Evolutionary conservation across 192 early-diverging fungal species (phyloP), one percentile per base, ranked within the genome.

Genomic region (Gamsiella multidivaricata): DNA sequence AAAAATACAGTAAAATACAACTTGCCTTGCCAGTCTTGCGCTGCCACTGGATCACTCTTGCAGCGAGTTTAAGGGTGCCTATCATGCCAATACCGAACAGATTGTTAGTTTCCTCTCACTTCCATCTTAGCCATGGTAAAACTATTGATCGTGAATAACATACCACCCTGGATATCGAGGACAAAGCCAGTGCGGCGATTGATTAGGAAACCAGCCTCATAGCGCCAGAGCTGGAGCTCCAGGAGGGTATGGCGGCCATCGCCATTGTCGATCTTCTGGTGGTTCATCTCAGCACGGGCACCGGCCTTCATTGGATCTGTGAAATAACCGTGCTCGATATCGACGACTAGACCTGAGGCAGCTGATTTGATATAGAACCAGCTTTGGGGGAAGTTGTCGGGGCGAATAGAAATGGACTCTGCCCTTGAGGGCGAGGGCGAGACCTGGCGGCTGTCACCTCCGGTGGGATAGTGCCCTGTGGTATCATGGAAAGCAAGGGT

Each of bases 361-460:
- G 52, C 60, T 6, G 74, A 78, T 49, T 78, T 78, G 74, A 78
- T 78, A 37, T 78, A 78, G 66, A 78, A 78, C 74, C 74, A 78
- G 60, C 54, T 46, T 37, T 65, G 54, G 14, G 74, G 74, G 54
- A 78, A 78, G 66, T 78, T 78, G 32, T 78, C 74, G 36, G 74
- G 74, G 10, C 74, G 65, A 36, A 69, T 58, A 20, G 74, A 78
- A 66, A 78, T 63, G 12, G 74, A 78, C 41, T 78, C 74, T 49
- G 74, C 74, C 55, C 61, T 69, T 31, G 74, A 78, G 20, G 74
- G 74, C 2, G 74, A 63, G 22, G 74, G 74, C 0, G 74, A 78
- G 43, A 34, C 23, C 31, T 57, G 64, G 2, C 36, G 42, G 39
- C 53, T 63, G 29, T 69, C 66, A 51, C 52, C 65, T 14, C 66